Conservation (phyloP, 1,139 yeast species). For the Lodderomyces beijingensis region DNA sequence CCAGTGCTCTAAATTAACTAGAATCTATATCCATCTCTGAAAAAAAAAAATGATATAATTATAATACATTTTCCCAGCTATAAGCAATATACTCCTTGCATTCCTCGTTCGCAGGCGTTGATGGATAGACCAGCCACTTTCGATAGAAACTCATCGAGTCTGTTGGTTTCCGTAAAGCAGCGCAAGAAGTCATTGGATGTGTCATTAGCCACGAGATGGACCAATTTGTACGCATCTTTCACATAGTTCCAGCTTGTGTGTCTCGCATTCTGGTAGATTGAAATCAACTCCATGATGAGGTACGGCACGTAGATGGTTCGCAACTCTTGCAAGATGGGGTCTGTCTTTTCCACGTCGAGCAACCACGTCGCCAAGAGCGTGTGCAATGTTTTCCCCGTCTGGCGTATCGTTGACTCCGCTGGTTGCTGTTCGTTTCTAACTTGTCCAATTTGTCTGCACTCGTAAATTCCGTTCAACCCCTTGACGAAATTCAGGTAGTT, state of each 20-base stretch:
- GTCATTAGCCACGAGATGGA: conserved; percentile 47
- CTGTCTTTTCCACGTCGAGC: conserved; percentile 13
- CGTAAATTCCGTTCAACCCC: conserved; percentile 35
- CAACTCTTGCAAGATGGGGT: conserved; percentile 37
- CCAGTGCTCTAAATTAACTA: conserved; percentile 63
- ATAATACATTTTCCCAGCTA: conserved; percentile 6
- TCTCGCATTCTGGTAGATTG: conserved; percentile 45
- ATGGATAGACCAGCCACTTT: conserved; percentile 56
- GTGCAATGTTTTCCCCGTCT: conserved; percentile 27
- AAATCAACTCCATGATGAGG: conserved; percentile 58
- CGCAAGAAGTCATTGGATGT: conserved; percentile 35
- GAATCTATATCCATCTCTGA: too few relatives aligned
- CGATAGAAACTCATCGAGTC: conserved; percentile 56
- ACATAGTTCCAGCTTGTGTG: conserved; percentile 37
- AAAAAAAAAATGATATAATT: conserved; percentile 1
- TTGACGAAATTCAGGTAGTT: conserved; percentile 48
- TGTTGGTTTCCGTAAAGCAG: conserved; percentile 58
- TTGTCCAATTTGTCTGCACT: conserved; percentile 36
- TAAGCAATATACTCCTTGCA: conserved; percentile 21
- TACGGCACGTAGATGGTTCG: conserved; percentile 73
- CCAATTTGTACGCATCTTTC: conserved; percentile 53
- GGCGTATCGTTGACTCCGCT: conserved; percentile 37
- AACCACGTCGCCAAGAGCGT: conserved; percentile 34
- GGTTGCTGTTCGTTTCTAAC: too few relatives aligned
- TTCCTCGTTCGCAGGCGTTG: conserved; percentile 39